Evolutionary conservation across 1,139 yeast genomes (phyloP).

Genomic region (Wickerhamomyces sp.): DNA sequence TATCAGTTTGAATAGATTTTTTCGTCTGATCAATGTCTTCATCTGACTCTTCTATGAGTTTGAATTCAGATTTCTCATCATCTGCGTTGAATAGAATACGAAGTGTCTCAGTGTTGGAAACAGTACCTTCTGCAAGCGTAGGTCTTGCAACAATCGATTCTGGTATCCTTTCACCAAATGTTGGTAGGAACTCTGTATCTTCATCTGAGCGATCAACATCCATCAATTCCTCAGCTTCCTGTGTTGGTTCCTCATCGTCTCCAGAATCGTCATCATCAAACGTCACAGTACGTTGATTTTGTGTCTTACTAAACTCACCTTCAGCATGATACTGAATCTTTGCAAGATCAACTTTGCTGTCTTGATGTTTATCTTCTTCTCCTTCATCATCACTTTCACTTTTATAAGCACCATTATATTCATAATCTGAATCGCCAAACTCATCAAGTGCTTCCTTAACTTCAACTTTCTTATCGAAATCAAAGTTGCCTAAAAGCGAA

Average conservation of each 20-base stretch:
- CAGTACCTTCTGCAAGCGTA: slow-evolving; percentile 22
- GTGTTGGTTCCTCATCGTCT: slow-evolving; percentile 9
- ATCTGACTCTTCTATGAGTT: slow-evolving; percentile 29
- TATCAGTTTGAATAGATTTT: slow-evolving; percentile 15
- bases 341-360: slow-evolving; percentile 26
- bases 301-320: slow-evolving; percentile 17
- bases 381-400: slow-evolving; percentile 30
- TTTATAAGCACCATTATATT: slow-evolving; percentile 36
- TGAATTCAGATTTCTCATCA: slow-evolving; percentile 28
- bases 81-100: slow-evolving; percentile 59
- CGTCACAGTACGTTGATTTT: slow-evolving; percentile 22
- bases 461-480: slow-evolving; percentile 59
- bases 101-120: slow-evolving; percentile 50
- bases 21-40: slow-evolving; percentile 32
- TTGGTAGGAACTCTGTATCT: slow-evolving; percentile 49
- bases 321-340: slow-evolving; percentile 24
- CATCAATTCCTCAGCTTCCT: slow-evolving; percentile 17
- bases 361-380: slow-evolving; percentile 37
- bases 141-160: slow-evolving; percentile 3
- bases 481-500: slow-evolving; percentile 43
- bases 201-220: slow-evolving; percentile 16
- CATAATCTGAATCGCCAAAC: slow-evolving; percentile 44
- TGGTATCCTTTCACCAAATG: slow-evolving; percentile 34
- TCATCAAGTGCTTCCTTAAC: slow-evolving; percentile 39
- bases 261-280: slow-evolving; percentile 33